Percentiles rank a stretch among this genome's conserved stretches.
Evolutionary conservation across 2,329 filamentous ascomycete species (phyloP).

Genomic region (Aspergillus neotritici): DNA sequence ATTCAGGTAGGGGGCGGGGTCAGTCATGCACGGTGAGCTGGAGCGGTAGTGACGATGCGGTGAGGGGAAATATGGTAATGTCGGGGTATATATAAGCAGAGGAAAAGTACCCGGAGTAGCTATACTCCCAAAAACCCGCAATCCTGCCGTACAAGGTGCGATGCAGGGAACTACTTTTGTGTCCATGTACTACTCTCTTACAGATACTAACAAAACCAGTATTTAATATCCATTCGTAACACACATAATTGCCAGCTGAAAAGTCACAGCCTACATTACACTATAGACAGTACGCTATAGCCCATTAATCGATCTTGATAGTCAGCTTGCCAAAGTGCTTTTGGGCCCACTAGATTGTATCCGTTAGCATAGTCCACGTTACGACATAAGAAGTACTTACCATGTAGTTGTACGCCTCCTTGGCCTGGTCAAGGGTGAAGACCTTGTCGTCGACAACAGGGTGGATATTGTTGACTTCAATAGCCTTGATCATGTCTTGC

Average conservation of each 20-base stretch:
- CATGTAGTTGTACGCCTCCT: conserved; percentile 53
- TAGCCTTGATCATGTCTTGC: conserved; percentile 54
- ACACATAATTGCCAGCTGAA: too few species aligned
- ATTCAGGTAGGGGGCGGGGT: conserved; percentile 1
- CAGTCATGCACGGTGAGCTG: conserved; percentile 9
- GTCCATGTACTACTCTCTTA: too few species aligned
- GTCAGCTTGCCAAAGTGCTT: conserved; percentile 54
- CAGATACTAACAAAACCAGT: too few species aligned
- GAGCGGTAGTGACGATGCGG: conserved; percentile 6
- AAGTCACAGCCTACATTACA: background rate
- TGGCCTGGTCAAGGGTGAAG: conserved; percentile 49
- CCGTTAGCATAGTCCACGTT: conserved; percentile 14
- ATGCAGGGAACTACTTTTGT: too few species aligned
- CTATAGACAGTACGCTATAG: background rate
- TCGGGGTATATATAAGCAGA: too few species aligned
- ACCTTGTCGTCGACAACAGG: conserved; percentile 55
- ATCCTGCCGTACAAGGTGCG: too few species aligned
- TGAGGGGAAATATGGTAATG: conserved; percentile 7
- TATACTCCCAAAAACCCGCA: too few species aligned
- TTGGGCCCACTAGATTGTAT: conserved; percentile 38
- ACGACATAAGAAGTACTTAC: conserved; percentile 23
- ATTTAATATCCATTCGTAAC: too few species aligned
- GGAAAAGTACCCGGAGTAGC: too few species aligned
- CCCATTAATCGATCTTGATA: conserved; percentile 39
- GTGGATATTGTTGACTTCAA: conserved; percentile 55